Evolutionary conservation across 2,329 filamentous ascomycete genomes (phyloP), one percentile per base, ranked within the genome.

Genomic region (Hymenotorrendiella dingleyae): DNA sequence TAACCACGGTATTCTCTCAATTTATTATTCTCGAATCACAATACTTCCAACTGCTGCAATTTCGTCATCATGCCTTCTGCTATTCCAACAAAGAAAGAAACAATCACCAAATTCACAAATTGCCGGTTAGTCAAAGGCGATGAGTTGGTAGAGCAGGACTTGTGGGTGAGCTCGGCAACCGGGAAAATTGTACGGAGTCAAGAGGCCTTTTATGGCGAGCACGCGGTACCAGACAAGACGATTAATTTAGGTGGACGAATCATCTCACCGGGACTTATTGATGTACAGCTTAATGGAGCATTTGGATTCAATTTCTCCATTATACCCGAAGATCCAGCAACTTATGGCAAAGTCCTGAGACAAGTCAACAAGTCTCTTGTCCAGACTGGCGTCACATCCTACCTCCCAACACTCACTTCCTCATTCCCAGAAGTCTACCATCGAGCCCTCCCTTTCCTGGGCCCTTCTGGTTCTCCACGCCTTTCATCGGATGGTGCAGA

Each of bases 251-350:
- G 80, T 39, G 87, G 88, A 45, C 86, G 86, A 55, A 91, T 95
- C 52, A 63, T 96, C 16, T 80, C 85, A 0, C 88, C 90, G 0
- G 90, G 90, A 20, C 74, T 96, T 59, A 93, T 96, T 55, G 90
- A 96, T 53, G 84, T 84, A 40, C 90, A 96, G 64, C 80, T 96
- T 54, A 96, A 96, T 58, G 90, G 90, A 36, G 89, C 86, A 8
- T 91, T 89, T 57, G 89, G 89, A 43, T 94, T 95, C 70, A 91
- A 95, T 68, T 95, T 94, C 63, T 93, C 87, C 3, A 79, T 80
- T 1, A 71, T 88, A 8, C 78, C 85, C n/a, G 64, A 81, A 12
- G 78, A 84, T 56, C 78, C 76, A 64, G 66, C 71, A 22, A 71
- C 75, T 39, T 95, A 94, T 57, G 76, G 77, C 45, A 83, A 86